phyloP scores from a whole-genome alignment of 345 rosid species.

The Physaria fendleri region DNA sequence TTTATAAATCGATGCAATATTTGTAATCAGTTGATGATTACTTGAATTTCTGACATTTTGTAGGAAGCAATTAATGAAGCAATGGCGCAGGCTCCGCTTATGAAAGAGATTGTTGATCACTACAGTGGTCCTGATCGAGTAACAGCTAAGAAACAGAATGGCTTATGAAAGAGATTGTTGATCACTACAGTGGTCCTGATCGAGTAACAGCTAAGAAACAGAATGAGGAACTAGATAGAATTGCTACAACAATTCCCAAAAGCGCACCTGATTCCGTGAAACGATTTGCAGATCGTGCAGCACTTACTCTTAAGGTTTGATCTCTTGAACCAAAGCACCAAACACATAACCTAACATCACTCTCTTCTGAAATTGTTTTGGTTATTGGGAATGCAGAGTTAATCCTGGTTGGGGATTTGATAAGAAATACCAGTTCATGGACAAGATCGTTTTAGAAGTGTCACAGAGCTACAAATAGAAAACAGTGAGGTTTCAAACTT shows the following conservation, averaged over 20 bases:
- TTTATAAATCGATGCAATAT: background rate
- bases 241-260: conserved; percentile 61
- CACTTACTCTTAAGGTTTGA: conserved; percentile 65
- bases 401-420: conserved; percentile 94
- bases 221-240: conserved; percentile 69
- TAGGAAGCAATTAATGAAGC: conserved; percentile 64
- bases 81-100: conserved; percentile 55
- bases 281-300: conserved; percentile 53
- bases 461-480: conserved; percentile 55
- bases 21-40: conserved; percentile 6
- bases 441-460: conserved; percentile 64
- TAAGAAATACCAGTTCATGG: conserved; percentile 92
- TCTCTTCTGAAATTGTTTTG: background rate
- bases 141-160: conserved; percentile 68
- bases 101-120: conserved; percentile 67
- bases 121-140: conserved; percentile 86
- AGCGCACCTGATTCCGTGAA: conserved; percentile 66
- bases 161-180: too few relatives aligned
- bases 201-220: conserved; percentile 74
- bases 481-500: conserved; percentile 6
- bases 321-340: background rate
- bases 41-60: background rate
- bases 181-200: conserved; percentile 84
- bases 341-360: background rate
- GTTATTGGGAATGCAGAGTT: conserved; percentile 53